phyloP scores from a whole-genome alignment of 2,329 filamentous ascomycete genomes.

The Ceratocystis ficicola region DNA sequence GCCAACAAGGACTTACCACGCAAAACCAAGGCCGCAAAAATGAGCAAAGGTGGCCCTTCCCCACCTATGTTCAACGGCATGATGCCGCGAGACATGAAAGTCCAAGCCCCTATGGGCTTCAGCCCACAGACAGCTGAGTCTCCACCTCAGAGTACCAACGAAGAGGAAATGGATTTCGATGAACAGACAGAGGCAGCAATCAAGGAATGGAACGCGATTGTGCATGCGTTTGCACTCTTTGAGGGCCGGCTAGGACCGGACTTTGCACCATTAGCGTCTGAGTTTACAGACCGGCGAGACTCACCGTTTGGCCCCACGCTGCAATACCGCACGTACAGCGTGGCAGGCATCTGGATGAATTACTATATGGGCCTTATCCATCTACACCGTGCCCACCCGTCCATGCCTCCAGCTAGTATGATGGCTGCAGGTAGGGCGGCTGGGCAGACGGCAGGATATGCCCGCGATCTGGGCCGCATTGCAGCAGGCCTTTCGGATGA shows the following conservation, averaged over 20 bases:
- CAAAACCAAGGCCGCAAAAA: conserved; percentile 52
- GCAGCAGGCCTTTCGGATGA: conserved; percentile 56
- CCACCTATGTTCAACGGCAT: conserved; percentile 44
- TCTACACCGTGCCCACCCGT: conserved; percentile 69
- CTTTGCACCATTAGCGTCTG: conserved; percentile 62
- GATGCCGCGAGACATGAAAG: conserved; percentile 40
- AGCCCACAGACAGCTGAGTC: conserved; percentile 38
- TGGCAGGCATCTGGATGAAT: conserved; percentile 77
- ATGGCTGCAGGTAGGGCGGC: conserved; percentile 71
- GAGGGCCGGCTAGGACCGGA: conserved; percentile 54
- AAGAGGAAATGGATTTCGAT: conserved; percentile 48
- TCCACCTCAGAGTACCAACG: conserved; percentile 32
- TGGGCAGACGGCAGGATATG: conserved; percentile 55
- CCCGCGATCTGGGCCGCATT: conserved; percentile 67
- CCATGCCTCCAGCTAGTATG: conserved; percentile 85
- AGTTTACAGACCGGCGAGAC: conserved; percentile 48
- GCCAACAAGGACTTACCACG: conserved; percentile 62
- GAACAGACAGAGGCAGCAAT: conserved; percentile 56
- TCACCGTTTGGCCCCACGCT: conserved; percentile 72
- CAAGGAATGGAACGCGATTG: conserved; percentile 67
- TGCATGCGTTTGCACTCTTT: conserved; percentile 56
- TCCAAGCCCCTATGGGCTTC: conserved; percentile 44
- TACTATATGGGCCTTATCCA: conserved; percentile 77
- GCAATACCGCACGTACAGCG: conserved; percentile 74
- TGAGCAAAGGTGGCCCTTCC: conserved; percentile 28